Evolutionary conservation across 495 filamentous ascomycete species (phyloP).

Genomic region (Tuber indicum): DNA sequence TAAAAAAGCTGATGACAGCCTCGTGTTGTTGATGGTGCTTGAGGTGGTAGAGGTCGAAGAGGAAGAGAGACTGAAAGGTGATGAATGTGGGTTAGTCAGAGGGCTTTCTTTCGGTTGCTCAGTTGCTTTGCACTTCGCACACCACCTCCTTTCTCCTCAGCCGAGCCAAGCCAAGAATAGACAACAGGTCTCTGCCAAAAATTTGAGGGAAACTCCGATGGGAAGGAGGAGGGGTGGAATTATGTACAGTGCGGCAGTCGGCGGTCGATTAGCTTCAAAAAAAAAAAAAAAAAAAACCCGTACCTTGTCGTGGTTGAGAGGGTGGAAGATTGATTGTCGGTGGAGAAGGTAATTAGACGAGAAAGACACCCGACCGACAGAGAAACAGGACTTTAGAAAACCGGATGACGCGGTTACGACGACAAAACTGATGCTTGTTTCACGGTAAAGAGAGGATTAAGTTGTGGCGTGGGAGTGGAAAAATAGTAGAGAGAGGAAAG

Average conservation of each 20-base stretch:
- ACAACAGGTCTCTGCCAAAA: background rate
- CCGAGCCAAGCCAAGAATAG: constrained; percentile 37
- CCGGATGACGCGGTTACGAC: constrained; percentile 45
- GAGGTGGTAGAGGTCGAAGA: constrained; percentile 1
- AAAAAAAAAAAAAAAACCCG: constrained; percentile 17
- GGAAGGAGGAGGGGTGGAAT: background rate
- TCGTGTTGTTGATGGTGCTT: constrained; percentile 27
- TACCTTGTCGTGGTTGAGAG: constrained; percentile 21
- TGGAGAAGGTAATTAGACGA: constrained; percentile 20
- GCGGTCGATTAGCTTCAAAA: constrained; percentile 27
- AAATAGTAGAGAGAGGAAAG: constrained; percentile 10
- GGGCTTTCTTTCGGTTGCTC: constrained; percentile 30
- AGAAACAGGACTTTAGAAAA: constrained; percentile 25
- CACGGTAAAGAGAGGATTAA: constrained; percentile 22
- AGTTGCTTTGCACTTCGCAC: constrained; percentile 38
- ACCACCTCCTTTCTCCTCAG: constrained; percentile 39
- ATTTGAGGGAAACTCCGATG: background rate
- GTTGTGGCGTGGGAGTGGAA: constrained; percentile 16
- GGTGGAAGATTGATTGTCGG: constrained; percentile 13
- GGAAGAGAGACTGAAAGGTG: background rate
- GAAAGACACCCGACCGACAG: constrained; percentile 23
- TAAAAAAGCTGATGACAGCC: constrained; percentile 24
- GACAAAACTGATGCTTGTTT: constrained; percentile 34
- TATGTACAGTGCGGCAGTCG: constrained; percentile 11
- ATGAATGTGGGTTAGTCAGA: constrained; percentile 17